Evolutionary conservation across 768 basidiomycete genomes (phyloP).

Genomic region (Hericium erinaceus): DNA sequence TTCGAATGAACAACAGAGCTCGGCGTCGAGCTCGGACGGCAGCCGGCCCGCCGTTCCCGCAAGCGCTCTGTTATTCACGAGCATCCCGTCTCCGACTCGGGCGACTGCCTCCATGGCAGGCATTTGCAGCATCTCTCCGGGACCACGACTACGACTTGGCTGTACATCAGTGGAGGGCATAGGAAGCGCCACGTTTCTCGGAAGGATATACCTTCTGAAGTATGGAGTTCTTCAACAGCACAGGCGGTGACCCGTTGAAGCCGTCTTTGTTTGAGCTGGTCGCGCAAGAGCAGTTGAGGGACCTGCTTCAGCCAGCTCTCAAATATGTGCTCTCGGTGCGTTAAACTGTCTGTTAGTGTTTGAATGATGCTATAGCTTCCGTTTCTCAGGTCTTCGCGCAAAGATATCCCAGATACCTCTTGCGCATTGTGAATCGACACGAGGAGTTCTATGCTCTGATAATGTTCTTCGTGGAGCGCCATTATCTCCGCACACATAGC

Average conservation of each 20-base stretch:
- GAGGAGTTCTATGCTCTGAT: conserved; percentile 91
- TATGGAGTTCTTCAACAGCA: conserved; percentile 81
- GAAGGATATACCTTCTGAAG: not conserved
- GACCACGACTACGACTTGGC: not conserved
- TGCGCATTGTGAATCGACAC: conserved; percentile 87
- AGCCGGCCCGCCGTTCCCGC: not conserved
- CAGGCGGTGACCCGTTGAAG: conserved; percentile 62
- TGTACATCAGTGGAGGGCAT: no score
- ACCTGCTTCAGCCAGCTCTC: conserved; percentile 87
- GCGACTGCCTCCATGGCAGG: no score
- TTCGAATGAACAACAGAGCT: no score
- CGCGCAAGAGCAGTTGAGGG: conserved; percentile 87
- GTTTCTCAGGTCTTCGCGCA: conserved; percentile 79
- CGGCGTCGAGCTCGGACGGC: not conserved
- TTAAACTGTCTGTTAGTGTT: not conserved
- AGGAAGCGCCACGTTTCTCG: no score
- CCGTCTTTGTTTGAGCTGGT: conserved; percentile 87
- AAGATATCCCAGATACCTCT: conserved; percentile 84
- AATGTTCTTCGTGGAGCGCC: conserved; percentile 84
- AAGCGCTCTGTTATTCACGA: not conserved
- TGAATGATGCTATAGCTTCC: not conserved
- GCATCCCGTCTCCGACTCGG: no score
- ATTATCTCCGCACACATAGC: conserved; percentile 87
- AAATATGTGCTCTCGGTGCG: conserved; percentile 89
- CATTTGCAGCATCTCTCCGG: no score